Percentiles rank a stretch among this genome's conserved stretches.
Evolutionary conservation across 2,329 filamentous ascomycete species (phyloP).

Genomic region (Sporothrix luriei): DNA sequence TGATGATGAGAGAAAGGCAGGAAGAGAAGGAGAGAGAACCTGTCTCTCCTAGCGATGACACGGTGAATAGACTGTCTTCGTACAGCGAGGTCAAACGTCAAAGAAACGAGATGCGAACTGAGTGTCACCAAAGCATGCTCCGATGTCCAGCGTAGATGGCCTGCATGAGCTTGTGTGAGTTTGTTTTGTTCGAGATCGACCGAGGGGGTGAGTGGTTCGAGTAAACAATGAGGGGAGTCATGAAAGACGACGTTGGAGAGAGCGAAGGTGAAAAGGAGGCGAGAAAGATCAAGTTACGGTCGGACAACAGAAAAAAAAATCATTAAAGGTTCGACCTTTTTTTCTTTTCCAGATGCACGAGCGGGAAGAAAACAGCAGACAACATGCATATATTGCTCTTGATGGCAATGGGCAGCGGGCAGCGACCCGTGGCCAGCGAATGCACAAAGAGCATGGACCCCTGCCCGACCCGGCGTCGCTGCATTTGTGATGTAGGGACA

Average conservation of each 20-base stretch:
- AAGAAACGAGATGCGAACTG: neutral
- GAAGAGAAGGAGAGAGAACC: conserved; percentile 3
- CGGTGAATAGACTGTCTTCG: neutral
- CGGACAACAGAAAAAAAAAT: conserved; percentile 1
- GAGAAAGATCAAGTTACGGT: neutral
- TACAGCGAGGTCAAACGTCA: neutral
- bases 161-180: conserved; percentile 15
- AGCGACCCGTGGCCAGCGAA: neutral
- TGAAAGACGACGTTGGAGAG: neutral
- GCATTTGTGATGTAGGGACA: neutral
- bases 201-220: neutral
- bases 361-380: conserved; percentile 26
- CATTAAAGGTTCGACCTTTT: neutral
- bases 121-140: conserved; percentile 28
- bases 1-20: neutral
- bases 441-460: conserved; percentile 9
- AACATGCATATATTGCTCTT: conserved; percentile 28
- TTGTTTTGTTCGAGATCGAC: neutral
- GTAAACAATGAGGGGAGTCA: neutral
- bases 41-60: neutral
- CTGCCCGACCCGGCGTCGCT: neutral
- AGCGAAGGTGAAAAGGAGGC: neutral
- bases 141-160: neutral
- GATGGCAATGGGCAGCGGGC: neutral
- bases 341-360: conserved; percentile 16